Conservation (phyloP, 2,329 filamentous ascomycete species). For the Leptoxyphium fumago region DNA sequence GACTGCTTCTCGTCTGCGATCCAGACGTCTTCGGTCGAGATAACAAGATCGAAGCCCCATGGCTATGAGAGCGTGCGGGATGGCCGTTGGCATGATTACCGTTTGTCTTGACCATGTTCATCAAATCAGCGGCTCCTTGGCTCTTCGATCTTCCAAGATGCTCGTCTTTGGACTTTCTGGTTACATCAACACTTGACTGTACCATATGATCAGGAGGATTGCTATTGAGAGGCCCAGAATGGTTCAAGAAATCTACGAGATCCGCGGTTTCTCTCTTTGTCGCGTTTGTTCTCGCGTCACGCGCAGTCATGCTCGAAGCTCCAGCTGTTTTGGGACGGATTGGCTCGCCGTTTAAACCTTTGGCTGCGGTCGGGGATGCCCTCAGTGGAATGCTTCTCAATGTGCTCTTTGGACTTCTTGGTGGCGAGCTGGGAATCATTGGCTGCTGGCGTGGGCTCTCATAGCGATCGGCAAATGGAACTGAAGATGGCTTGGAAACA, state of each 20-base stretch:
- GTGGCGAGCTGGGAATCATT: not conserved
- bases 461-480: constrained; percentile 4
- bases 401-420: constrained; percentile 1
- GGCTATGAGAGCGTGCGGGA: not conserved
- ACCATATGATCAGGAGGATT: constrained; percentile 9
- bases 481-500: constrained; percentile 4
- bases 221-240: constrained; percentile 11
- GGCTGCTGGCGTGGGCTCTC: constrained; percentile 4
- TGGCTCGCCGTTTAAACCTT: not conserved
- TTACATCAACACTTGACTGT: not conserved
- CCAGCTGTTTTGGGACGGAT: constrained; percentile 1
- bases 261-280: constrained; percentile 6
- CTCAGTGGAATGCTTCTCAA: not conserved
- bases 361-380: not conserved
- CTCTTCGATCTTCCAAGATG: constrained; percentile 1
- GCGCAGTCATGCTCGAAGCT: not conserved
- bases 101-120: constrained; percentile 1
- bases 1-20: constrained; percentile 6
- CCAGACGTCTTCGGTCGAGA: not conserved
- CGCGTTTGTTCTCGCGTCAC: constrained; percentile 1
- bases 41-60: not conserved
- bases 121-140: constrained; percentile 1
- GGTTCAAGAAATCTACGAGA: constrained; percentile 12
- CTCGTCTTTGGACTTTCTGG: not conserved
- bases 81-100: not conserved